A percentile compares a stretch with the other conserved stretches of the same genome.
These are phyloP conservation scores for Aciculosporium take DNA, from an alignment of 2,329 filamentous ascomycete species.

Conservation along the genomic window DNA sequence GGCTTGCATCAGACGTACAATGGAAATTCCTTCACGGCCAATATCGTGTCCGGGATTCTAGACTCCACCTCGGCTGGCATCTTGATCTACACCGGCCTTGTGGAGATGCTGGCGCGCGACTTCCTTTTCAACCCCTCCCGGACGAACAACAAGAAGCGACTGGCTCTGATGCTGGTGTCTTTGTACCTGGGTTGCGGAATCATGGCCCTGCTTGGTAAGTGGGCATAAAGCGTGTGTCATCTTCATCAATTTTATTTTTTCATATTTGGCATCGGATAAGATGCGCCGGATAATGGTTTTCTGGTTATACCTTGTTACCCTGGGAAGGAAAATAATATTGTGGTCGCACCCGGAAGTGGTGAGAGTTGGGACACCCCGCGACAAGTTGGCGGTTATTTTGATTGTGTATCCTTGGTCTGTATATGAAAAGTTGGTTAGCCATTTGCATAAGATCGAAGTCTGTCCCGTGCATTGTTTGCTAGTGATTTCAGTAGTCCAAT, in stretches of 20 bases:
- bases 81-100: constrained; percentile 73
- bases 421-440: no score
- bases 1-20: constrained; percentile 24
- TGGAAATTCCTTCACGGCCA: constrained; percentile 13
- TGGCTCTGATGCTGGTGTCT: constrained; percentile 47
- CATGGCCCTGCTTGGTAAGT: constrained; percentile 6
- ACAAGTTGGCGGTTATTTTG: background rate
- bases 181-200: constrained; percentile 51
- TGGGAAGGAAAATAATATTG: background rate
- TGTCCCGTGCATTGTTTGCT: background rate
- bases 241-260: no score
- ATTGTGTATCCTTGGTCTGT: background rate
- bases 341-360: background rate
- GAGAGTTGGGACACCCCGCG: background rate
- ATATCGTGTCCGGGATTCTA: constrained; percentile 68
- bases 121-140: constrained; percentile 80
- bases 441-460: background rate
- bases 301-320: background rate
- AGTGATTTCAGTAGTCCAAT: background rate
- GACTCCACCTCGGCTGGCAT: constrained; percentile 76
- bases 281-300: no score
- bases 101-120: constrained; percentile 67
- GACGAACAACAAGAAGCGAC: constrained; percentile 32
- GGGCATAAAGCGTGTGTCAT: constrained; percentile 5
- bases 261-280: no score